phyloP scores from a whole-genome alignment of 306 rosid genomes.

The Lagenaria siceraria region DNA sequence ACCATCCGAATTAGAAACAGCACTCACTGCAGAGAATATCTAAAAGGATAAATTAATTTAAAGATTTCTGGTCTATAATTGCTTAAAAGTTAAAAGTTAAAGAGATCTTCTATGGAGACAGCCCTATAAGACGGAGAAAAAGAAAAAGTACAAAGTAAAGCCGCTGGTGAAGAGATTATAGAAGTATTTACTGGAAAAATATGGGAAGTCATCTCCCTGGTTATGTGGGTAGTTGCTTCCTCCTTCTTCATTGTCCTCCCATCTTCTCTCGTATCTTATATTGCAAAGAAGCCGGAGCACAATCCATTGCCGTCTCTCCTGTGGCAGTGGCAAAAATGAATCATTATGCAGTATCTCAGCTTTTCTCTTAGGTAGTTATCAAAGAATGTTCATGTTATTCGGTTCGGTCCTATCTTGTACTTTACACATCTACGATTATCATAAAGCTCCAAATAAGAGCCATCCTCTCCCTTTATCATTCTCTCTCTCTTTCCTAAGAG shows the following conservation, averaged over 20 bases:
- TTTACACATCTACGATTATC: background rate
- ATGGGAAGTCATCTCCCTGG: background rate
- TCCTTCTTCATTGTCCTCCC: constrained; percentile 28
- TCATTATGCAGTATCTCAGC: background rate
- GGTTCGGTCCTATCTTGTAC: background rate
- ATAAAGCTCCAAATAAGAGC: background rate
- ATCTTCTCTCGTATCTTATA: constrained; percentile 70
- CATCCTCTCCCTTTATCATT: background rate
- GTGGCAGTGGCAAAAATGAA: constrained; percentile 9
- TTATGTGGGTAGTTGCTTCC: background rate
- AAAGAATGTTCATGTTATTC: background rate
- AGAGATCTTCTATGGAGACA: background rate
- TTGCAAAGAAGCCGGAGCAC: constrained; percentile 87
- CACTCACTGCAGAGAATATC: background rate
- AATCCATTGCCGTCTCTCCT: constrained; percentile 95
- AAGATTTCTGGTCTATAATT: background rate
- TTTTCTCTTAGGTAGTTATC: background rate
- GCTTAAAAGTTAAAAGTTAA: background rate
- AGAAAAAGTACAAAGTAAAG: background rate
- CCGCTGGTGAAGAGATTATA: background rate
- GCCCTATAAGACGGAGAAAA: background rate
- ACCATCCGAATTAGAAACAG: background rate
- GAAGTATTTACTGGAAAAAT: background rate
- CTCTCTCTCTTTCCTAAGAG: background rate
- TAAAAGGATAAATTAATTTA: background rate